phyloP scores from a whole-genome alignment of 208 protist species.

The Trypanosoma rangeli region DNA sequence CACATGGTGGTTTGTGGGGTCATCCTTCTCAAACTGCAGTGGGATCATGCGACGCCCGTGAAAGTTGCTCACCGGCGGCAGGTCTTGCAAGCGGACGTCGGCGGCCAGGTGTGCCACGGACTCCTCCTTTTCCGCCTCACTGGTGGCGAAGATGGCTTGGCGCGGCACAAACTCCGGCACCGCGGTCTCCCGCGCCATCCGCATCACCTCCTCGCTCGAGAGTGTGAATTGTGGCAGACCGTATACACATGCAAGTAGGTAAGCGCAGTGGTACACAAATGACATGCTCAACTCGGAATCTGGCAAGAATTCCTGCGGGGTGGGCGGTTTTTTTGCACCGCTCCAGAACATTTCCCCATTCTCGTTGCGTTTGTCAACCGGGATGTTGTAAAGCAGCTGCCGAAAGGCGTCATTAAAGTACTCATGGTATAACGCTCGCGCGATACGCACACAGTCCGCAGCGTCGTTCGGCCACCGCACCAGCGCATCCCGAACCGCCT shows the following conservation, averaged over 20 bases:
- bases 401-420: slow-evolving; percentile 95
- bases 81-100: slow-evolving; percentile 42
- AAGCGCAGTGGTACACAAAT: slow-evolving; percentile 86
- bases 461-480: slow-evolving; percentile 78
- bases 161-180: slow-evolving; percentile 67
- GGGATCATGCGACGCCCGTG: slow-evolving; percentile 47
- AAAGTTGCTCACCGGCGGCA: slow-evolving; percentile 50
- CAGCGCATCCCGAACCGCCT: slow-evolving; percentile 75
- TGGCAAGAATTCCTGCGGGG: slow-evolving; percentile 65
- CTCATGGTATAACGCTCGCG: slow-evolving; percentile 94
- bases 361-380: slow-evolving; percentile 94
- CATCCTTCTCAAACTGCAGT: slow-evolving; percentile 95
- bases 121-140: slow-evolving; percentile 66
- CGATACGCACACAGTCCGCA: slow-evolving; percentile 95
- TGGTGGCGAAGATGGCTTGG: slow-evolving; percentile 70
- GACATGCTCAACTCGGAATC: slow-evolving; percentile 47
- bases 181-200: slow-evolving; percentile 39
- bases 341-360: slow-evolving; percentile 92
- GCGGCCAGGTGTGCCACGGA: slow-evolving; percentile 25
- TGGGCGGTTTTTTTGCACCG: slow-evolving; percentile 89
- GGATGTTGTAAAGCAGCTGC: slow-evolving; percentile 98
- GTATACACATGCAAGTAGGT: slow-evolving; percentile 73
- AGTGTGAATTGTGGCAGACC: slow-evolving; percentile 39
- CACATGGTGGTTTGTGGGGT: slow-evolving; percentile 92
- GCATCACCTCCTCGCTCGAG: slow-evolving; percentile 42